phyloP scores from a whole-genome alignment of 139 green algal genomes.

The Asterochloris sp. region DNA sequence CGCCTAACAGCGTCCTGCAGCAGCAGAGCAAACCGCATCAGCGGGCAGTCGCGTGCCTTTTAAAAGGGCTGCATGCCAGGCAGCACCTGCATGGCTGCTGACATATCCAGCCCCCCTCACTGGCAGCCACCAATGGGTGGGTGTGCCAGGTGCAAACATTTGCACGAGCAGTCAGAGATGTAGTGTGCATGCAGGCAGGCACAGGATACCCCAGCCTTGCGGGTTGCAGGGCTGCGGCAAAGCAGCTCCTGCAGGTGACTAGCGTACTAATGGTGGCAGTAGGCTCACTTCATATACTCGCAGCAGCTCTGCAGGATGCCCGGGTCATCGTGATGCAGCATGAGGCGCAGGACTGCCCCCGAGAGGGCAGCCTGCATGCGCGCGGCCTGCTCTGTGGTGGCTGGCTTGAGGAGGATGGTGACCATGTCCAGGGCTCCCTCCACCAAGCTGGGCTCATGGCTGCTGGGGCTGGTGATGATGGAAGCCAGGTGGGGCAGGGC shows the following conservation, averaged over 20 bases:
- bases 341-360: constrained; percentile 26
- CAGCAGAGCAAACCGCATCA: not conserved
- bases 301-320: constrained; percentile 39
- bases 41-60: too few relatives aligned
- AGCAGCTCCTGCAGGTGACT: too few relatives aligned
- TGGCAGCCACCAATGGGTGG: not conserved
- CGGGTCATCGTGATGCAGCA: constrained; percentile 33
- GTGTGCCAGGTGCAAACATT: too few relatives aligned
- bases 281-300: constrained; percentile 26
- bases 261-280: not conserved
- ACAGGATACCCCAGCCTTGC: too few relatives aligned
- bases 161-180: too few relatives aligned
- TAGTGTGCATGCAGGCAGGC: too few relatives aligned
- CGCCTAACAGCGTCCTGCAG: constrained; percentile 25
- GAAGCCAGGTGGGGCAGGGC: constrained; percentile 45
- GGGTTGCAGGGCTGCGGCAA: too few relatives aligned
- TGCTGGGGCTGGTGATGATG: constrained; percentile 31
- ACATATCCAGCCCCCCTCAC: not conserved
- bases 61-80: not conserved
- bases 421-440: constrained; percentile 62
- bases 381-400: constrained; percentile 23
- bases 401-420: constrained; percentile 38
- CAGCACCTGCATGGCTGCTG: not conserved
- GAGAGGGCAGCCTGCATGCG: constrained; percentile 33
- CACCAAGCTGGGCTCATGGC: constrained; percentile 41